Evolutionary conservation across 1,284 basidiomycete genomes (phyloP), one percentile per base, ranked within the genome.

Genomic region (Sanghuangporus baumii): DNA sequence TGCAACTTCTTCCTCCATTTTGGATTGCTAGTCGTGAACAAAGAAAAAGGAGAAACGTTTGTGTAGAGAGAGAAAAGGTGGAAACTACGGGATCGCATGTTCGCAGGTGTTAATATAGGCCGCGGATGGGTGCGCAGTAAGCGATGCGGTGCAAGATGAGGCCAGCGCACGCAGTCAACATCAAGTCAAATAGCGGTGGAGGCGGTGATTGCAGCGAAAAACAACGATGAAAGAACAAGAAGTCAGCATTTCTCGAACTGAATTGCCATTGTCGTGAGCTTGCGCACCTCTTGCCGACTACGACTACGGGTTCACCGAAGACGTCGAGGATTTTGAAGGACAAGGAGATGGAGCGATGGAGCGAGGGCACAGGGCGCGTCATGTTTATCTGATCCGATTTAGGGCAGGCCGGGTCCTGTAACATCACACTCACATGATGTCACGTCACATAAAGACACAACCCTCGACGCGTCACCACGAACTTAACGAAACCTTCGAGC

Each of bases 1-100:
- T 59, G 78, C 77, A 41, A 79, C 75, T 72, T 79, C 77, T 51
- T 79, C 78, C 69, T 78, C 77, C 77, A 79, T 78, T 60, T 65
- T 63, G 31, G 55, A 37, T 63, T 20, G 52, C 16, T 63, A 43
- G 59, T 68, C 59, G 66, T 66, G 26, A 63, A 57, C 48, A 64
- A 59, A 61, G 52, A 59, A 34, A 26, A 51, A 46, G 5, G 9
- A n/a, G 40, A 46, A 54, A 54, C 20, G 34, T 36, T 55, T 16
- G 47, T 26, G 60, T 54, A 54, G 12, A 41, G 50, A 38, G 38
- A 36, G 58, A 60, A 37, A 31, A 37, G n/a, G 50, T 38, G 38
- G 43, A 55, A 31, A 47, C 51, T 59, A 34, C 9, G 11, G 38
- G 9, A 9, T 26, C n/a, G 26, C n/a, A 18, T n/a, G 37, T 31